Percentiles rank a stretch among this genome's conserved stretches.
phyloP scores from a whole-genome alignment of 2,329 filamentous ascomycete species.

The Seiridium cupressi region DNA sequence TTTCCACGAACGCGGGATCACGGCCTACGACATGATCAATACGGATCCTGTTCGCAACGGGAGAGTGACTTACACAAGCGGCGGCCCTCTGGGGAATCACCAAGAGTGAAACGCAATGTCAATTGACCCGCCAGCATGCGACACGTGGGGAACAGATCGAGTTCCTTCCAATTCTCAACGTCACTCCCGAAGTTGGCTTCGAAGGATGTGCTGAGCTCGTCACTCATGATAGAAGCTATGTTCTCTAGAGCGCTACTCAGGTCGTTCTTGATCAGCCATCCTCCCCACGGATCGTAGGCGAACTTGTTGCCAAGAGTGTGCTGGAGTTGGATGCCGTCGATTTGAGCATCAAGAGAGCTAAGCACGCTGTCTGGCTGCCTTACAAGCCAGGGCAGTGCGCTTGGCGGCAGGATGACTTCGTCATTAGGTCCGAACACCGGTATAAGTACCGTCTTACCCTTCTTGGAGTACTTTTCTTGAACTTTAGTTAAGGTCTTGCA shows the following conservation, averaged over 20 bases:
- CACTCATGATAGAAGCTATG: slow-evolving; percentile 30
- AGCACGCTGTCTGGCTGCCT: slow-evolving; percentile 37
- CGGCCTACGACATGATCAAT: slow-evolving; percentile 18
- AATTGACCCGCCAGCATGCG: slow-evolving; percentile 27
- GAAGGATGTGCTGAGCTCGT: slow-evolving; percentile 32
- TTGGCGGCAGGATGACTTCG: slow-evolving; percentile 41
- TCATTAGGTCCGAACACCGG: slow-evolving; percentile 36
- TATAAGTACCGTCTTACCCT: slow-evolving; percentile 37
- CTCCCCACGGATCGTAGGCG: slow-evolving; percentile 19
- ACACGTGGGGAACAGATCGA: slow-evolving; percentile 24
- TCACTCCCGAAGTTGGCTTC: slow-evolving; percentile 33
- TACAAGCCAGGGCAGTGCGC: slow-evolving; percentile 36
- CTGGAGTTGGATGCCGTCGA: slow-evolving; percentile 33
- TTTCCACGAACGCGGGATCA: slow-evolving; percentile 31
- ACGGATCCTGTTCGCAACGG: too few species aligned
- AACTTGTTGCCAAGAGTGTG: slow-evolving; percentile 35
- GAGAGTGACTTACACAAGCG: slow-evolving; percentile 25
- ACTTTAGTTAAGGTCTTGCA: neutral
- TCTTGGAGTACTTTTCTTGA: slow-evolving; percentile 35
- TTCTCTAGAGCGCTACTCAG: slow-evolving; percentile 32
- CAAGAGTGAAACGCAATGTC: slow-evolving; percentile 20
- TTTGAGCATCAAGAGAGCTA: slow-evolving; percentile 31
- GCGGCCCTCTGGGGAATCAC: slow-evolving; percentile 22
- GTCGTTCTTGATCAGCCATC: slow-evolving; percentile 32
- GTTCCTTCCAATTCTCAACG: slow-evolving; percentile 30